These are phyloP conservation scores for Trypanosoma boissoni DNA, from an alignment of 208 protist species.

Conservation along the genomic window DNA sequence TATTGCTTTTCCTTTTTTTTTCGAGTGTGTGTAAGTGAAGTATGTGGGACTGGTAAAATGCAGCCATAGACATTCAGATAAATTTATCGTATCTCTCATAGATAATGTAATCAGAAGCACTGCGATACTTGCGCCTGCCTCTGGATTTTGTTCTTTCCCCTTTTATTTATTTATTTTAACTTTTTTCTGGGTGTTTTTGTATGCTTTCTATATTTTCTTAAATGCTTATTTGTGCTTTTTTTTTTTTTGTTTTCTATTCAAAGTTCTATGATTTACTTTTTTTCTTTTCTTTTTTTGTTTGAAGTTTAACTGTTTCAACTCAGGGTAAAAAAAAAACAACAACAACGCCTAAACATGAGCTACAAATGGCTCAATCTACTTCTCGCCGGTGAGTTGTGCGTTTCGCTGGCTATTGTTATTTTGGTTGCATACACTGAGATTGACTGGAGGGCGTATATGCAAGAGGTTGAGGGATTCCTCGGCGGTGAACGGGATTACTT, in stretches of 20 bases:
- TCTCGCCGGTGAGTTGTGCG: constrained; percentile 16
- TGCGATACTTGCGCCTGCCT: no score
- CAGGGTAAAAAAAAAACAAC: not conserved
- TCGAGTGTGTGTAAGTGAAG: no score
- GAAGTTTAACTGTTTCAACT: not conserved
- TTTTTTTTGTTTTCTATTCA: not conserved
- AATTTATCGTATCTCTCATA: no score
- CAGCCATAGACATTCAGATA: no score
- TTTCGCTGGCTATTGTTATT: constrained; percentile 27
- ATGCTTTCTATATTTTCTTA: constrained; percentile 2
- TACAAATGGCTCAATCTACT: constrained; percentile 12
- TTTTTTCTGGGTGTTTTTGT: constrained; percentile 9
- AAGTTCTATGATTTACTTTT: no score
- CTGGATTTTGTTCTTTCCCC: not conserved
- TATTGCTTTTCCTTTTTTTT: no score
- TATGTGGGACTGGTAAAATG: no score
- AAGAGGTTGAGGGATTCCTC: constrained; percentile 73
- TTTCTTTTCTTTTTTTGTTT: constrained; percentile 8
- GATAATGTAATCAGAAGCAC: no score
- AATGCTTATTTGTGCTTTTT: constrained; percentile 1
- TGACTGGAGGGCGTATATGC: constrained; percentile 92
- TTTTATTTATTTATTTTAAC: not conserved
- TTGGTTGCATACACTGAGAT: constrained; percentile 82
- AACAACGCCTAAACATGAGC: not conserved
- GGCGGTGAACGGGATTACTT: constrained; percentile 80